phyloP scores from a whole-genome alignment of 805 yeast species.

The Candida oleophila region DNA sequence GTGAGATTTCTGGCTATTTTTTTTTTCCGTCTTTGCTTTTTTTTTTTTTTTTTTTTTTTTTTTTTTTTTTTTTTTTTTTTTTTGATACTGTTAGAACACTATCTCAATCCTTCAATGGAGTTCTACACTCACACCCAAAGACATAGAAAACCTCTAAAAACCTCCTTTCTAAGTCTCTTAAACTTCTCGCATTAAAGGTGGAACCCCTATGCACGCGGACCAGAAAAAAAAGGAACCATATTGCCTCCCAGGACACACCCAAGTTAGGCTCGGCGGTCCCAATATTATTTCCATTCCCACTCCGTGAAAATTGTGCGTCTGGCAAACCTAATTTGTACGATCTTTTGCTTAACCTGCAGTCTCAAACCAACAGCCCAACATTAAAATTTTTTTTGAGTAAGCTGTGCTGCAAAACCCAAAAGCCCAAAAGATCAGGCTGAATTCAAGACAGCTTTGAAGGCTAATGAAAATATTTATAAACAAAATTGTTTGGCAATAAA shows the following conservation, averaged over 20 bases:
- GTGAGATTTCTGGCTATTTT: too few relatives aligned
- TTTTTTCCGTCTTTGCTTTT: background rate
- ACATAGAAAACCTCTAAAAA: too few relatives aligned
- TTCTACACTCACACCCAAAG: too few relatives aligned
- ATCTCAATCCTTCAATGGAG: background rate
- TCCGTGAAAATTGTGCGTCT: background rate
- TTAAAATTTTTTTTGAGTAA: background rate
- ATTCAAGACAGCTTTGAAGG: background rate
- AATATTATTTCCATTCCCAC: background rate
- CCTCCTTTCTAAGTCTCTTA: too few relatives aligned
- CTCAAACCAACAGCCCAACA: conserved; percentile 6
- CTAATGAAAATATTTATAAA: background rate
- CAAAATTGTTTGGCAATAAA: background rate
- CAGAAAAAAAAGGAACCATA: background rate
- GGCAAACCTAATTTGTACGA: background rate
- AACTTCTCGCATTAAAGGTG: too few relatives aligned
- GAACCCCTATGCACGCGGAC: too few relatives aligned
- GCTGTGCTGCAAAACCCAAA: conserved; percentile 6
- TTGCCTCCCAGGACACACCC: background rate
- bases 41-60: background rate
- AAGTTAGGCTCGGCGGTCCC: background rate
- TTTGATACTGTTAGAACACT: background rate
- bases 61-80: background rate
- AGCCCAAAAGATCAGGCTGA: conserved; percentile 4
- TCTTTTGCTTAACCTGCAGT: background rate